A percentile compares a stretch with the other conserved stretches of the same genome.
These are phyloP conservation scores for Leccinum incarnatum DNA, from an alignment of 768 basidiomycete genomes.

Conservation along the genomic window DNA sequence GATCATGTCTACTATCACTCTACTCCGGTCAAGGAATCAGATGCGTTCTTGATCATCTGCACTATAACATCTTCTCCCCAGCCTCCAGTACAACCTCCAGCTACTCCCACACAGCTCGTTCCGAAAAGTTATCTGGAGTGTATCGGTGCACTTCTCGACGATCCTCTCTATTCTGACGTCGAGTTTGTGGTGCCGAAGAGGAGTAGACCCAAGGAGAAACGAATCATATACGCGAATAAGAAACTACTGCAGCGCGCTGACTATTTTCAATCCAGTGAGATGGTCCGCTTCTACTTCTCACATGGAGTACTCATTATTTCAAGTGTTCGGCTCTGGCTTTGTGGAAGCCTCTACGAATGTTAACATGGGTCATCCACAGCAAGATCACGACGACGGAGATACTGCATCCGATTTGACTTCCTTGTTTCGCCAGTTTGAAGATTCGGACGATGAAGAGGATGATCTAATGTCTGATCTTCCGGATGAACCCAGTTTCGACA, in stretches of 20 bases:
- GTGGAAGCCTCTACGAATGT: slow-evolving; percentile 49
- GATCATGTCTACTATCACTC: slow-evolving; percentile 67
- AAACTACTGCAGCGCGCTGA: slow-evolving; percentile 67
- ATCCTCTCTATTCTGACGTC: slow-evolving; percentile 82
- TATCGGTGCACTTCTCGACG: slow-evolving; percentile 73
- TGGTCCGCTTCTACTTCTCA: neutral
- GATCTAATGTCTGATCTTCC: slow-evolving; percentile 36
- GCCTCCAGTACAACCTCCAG: slow-evolving; percentile 44
- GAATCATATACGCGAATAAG: slow-evolving; percentile 65
- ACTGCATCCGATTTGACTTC: slow-evolving; percentile 50
- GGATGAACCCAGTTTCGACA: slow-evolving; percentile 34
- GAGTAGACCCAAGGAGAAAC: slow-evolving; percentile 34
- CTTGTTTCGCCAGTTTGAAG: slow-evolving; percentile 37
- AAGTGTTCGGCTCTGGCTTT: slow-evolving; percentile 76
- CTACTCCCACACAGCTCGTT: slow-evolving; percentile 50
- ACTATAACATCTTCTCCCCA: slow-evolving; percentile 70
- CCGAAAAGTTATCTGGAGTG: slow-evolving; percentile 67
- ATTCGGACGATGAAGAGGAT: slow-evolving; percentile 55
- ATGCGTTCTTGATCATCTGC: slow-evolving; percentile 75
- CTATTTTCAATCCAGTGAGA: slow-evolving; percentile 73
- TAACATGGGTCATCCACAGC: slow-evolving; percentile 21
- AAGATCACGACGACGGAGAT: slow-evolving; percentile 37
- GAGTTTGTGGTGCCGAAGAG: slow-evolving; percentile 68
- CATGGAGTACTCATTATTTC: neutral
- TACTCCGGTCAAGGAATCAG: slow-evolving; percentile 48